Evolutionary conservation across 2,329 filamentous ascomycete genomes (phyloP), one percentile per base, ranked within the genome.

Genomic region (Cercospora beticola): DNA sequence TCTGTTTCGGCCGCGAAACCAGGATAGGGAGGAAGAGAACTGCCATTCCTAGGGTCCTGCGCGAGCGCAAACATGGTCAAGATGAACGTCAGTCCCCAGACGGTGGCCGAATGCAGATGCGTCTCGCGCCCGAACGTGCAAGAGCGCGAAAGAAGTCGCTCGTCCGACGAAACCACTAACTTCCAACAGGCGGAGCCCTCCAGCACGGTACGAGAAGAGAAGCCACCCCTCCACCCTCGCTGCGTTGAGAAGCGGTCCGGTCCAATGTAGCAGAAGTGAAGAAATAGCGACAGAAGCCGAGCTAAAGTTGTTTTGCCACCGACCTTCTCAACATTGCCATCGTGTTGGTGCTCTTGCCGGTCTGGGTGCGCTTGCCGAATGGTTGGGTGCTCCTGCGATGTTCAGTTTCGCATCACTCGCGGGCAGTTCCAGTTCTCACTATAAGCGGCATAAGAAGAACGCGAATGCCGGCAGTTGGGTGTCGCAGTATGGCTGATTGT

Each of bases 1-100:
- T 58, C 54, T 58, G 54, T 58, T 58, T 58, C 54, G 54, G 54
- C 54, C 54, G 54, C 54, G 54, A 58, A 58, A 58, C 54, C 54
- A 58, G 30, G 54, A n/a, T 58, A 21, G 23, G 54, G 30, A 58
- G 18, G 54, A 18, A 58, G n/a, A 57, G 23, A 57, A 57, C 5
- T 57, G 23, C 54, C 54, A 57, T 30, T 12, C 49, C 23, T 57
- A 31, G 54, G 23, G 54, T 28, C 23, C 12, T 57, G 23, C 54
- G 14, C 26, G 46, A 52, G 54, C 30, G 21, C 54, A 12, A 57
- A 31, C 54, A 57, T 57, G 54, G 23, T 57, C 46, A 52, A 52
- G 46, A 52, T 21, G 43, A 21, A n/a, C 10, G 18, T 49, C 43
- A 18, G 43, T 23, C 46, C 18, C 46, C 18, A 52, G 8, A 52